phyloP scores from a whole-genome alignment of 108 stramenopile species.

The Skeletonema potamos region DNA sequence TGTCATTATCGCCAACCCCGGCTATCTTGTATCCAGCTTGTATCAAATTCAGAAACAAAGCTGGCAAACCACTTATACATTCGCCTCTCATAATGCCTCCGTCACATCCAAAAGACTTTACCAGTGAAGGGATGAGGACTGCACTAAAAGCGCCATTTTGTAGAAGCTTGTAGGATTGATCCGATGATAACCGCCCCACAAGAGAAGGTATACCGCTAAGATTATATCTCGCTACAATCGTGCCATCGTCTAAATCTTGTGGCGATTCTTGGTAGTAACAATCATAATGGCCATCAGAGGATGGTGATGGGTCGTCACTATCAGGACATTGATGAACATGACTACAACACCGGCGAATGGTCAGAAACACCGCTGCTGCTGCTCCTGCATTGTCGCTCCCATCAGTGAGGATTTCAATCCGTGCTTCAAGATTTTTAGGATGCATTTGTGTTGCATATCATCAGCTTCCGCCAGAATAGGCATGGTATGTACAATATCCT shows the following conservation, averaged over 20 bases:
- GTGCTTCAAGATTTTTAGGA: slow-evolving; percentile 12
- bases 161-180: slow-evolving; percentile 67
- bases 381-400: slow-evolving; percentile 69
- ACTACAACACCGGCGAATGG: slow-evolving; percentile 35
- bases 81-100: slow-evolving; percentile 1
- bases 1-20: slow-evolving; percentile 18
- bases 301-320: neutral
- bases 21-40: slow-evolving; percentile 45
- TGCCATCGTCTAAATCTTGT: neutral
- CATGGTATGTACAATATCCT: too few species aligned
- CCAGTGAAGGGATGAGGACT: slow-evolving; percentile 23
- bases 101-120: neutral
- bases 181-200: slow-evolving; percentile 60
- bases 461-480: slow-evolving; percentile 24
- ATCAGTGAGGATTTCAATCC: slow-evolving; percentile 72
- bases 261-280: neutral
- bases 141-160: slow-evolving; percentile 45
- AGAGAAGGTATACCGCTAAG: slow-evolving; percentile 63
- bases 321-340: neutral
- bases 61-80: slow-evolving; percentile 49
- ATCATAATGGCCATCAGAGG: neutral
- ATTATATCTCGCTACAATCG: slow-evolving; percentile 61
- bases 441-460: neutral
- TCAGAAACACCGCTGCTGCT: slow-evolving; percentile 68
- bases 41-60: slow-evolving; percentile 58